Percentiles rank a stretch among this genome's conserved stretches.
Conservation (phyloP, 202 grass and related monocot genomes). For the Setaria viridis region DNA sequence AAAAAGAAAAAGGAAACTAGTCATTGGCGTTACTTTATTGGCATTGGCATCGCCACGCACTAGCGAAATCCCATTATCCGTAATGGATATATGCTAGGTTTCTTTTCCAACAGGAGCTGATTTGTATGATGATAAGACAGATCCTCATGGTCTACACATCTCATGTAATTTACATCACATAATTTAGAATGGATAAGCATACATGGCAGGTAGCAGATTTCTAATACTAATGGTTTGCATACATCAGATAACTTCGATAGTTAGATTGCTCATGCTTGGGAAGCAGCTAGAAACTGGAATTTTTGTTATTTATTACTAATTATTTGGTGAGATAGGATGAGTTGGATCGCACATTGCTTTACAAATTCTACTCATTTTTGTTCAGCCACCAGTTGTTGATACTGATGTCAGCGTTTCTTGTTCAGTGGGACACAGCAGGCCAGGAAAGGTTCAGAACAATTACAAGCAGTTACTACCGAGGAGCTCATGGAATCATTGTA, state of each 20-base stretch:
- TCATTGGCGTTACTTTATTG: slow-evolving; percentile 5
- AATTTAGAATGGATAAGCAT: neutral
- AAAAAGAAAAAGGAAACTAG: neutral
- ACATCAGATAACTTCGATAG: neutral
- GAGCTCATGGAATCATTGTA: slow-evolving; percentile 98
- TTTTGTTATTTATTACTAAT: neutral
- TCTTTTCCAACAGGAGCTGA: neutral
- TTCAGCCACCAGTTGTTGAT: slow-evolving; percentile 15
- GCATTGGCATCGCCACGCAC: neutral
- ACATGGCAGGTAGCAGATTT: slow-evolving; percentile 3
- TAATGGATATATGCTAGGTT: neutral
- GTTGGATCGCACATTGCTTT: slow-evolving; percentile 33
- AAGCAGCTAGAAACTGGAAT: neutral
- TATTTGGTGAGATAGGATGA: slow-evolving; percentile 38
- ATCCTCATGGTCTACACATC: neutral
- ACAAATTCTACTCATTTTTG: slow-evolving; percentile 9
- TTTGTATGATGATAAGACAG: neutral
- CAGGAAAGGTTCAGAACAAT: slow-evolving; percentile 96
- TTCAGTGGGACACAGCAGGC: slow-evolving; percentile 95
- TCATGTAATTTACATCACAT: neutral
- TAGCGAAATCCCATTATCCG: slow-evolving; percentile 1
- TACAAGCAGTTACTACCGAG: slow-evolving; percentile 93
- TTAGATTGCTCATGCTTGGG: slow-evolving; percentile 22
- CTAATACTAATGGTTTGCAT: slow-evolving; percentile 1
- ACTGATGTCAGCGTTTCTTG: slow-evolving; percentile 44